These are phyloP conservation scores for Phaseolus coccineus DNA, from an alignment of 331 rosid genomes.

Conservation along the genomic window DNA sequence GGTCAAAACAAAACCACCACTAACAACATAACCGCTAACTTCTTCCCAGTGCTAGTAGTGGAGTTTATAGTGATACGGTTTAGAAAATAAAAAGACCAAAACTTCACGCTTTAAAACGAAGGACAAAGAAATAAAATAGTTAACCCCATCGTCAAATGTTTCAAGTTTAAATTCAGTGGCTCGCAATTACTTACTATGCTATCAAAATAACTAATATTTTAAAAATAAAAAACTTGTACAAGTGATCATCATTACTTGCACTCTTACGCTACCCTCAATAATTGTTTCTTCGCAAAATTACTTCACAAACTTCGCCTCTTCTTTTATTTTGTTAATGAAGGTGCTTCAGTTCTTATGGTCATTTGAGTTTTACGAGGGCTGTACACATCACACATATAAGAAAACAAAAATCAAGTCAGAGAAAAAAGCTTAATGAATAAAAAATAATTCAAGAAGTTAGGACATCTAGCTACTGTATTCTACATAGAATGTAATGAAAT, in stretches of 20 bases:
- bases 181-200: not conserved
- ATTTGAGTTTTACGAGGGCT: conserved; percentile 5
- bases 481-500: conserved; percentile 16
- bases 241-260: not conserved
- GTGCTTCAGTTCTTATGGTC: not conserved
- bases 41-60: no score
- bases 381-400: not conserved
- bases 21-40: no score
- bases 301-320: not conserved
- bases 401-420: not conserved
- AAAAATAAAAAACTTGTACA: not conserved
- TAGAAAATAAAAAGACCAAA: no score
- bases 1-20: no score
- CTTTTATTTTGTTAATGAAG: not conserved
- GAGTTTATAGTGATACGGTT: no score
- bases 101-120: no score
- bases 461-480: conserved; percentile 38
- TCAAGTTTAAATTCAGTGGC: not conserved
- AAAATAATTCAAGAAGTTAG: conserved; percentile 14
- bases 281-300: not conserved
- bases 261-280: not conserved
- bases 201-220: not conserved
- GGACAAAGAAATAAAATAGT: no score
- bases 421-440: not conserved
- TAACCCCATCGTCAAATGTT: not conserved